Conservation (phyloP, 768 basidiomycete genomes). For the Kwoniella sp. region DNA sequence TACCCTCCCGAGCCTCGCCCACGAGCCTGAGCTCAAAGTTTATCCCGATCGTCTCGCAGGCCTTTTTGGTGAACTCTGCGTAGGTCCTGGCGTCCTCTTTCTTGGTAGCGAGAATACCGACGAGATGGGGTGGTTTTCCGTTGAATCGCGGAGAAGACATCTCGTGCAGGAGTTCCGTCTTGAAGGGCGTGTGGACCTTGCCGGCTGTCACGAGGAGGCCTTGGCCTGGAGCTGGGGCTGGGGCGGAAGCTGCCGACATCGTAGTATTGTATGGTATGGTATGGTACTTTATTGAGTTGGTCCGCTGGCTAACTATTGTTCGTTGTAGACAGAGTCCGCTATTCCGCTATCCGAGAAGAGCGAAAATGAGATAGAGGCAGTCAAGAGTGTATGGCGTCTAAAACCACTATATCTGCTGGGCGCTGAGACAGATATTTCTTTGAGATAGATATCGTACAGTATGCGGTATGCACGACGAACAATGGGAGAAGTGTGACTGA, state of each 20-base stretch:
- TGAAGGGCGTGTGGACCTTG: conserved; percentile 54
- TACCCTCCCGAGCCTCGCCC: conserved; percentile 59
- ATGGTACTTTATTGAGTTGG: no score
- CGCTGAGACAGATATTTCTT: no score
- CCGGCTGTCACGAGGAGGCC: conserved; percentile 52
- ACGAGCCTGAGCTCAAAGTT: conserved; percentile 77
- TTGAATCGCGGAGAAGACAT: conserved; percentile 31
- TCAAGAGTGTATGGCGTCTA: no score
- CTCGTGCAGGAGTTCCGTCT: conserved; percentile 48
- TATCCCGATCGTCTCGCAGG: conserved; percentile 85
- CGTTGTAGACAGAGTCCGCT: no score
- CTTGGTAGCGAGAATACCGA: conserved; percentile 83
- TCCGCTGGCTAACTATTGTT: no score
- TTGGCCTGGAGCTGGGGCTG: conserved; percentile 24
- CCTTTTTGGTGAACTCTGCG: conserved; percentile 83
- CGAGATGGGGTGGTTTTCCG: conserved; percentile 66
- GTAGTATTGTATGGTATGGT: background rate
- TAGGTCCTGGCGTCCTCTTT: conserved; percentile 59
- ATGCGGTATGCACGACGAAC: no score
- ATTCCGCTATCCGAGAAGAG: no score
- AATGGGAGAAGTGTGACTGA: no score
- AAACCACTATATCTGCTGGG: no score
- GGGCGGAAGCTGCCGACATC: background rate
- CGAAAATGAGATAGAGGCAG: no score
- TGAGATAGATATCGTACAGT: no score